These are phyloP conservation scores for Populus hybrid DNA, from an alignment of 441 rosid genomes.

Conservation along the genomic window DNA sequence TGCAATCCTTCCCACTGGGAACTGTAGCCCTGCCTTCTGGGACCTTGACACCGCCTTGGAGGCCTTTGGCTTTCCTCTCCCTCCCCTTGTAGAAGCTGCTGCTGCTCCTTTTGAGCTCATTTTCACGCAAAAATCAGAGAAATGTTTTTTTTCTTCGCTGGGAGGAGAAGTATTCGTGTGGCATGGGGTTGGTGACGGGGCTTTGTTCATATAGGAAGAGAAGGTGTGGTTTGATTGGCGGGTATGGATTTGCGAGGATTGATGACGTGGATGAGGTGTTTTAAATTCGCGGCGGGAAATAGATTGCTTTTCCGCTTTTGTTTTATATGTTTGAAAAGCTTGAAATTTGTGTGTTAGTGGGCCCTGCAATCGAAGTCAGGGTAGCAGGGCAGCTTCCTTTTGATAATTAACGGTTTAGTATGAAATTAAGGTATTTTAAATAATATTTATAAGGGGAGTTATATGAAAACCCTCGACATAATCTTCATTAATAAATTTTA, in stretches of 20 bases:
- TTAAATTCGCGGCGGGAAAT: neutral
- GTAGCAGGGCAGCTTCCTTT: too few relatives aligned
- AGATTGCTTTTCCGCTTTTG: neutral
- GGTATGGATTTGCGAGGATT: neutral
- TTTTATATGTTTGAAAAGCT: neutral
- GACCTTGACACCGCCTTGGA: slow-evolving; percentile 24
- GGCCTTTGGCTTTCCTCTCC: neutral
- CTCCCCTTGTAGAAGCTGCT: neutral
- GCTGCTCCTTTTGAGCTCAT: neutral
- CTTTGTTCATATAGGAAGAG: neutral
- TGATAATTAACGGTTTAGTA: too few relatives aligned
- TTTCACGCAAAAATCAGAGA: too few relatives aligned
- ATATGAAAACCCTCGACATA: too few relatives aligned
- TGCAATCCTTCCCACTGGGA: slow-evolving; percentile 81
- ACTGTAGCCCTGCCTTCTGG: slow-evolving; percentile 69
- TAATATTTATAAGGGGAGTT: too few relatives aligned
- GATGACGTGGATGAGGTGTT: neutral
- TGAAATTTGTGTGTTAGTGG: neutral
- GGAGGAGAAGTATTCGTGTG: neutral
- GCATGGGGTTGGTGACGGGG: neutral
- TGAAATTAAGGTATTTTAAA: too few relatives aligned
- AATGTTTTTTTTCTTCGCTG: too few relatives aligned
- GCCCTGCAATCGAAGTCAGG: too few relatives aligned
- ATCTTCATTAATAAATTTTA: too few relatives aligned
- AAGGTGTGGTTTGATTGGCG: neutral